These are phyloP conservation scores for Viola pubescens DNA, from an alignment of 441 rosid species.

Conservation along the genomic window DNA sequence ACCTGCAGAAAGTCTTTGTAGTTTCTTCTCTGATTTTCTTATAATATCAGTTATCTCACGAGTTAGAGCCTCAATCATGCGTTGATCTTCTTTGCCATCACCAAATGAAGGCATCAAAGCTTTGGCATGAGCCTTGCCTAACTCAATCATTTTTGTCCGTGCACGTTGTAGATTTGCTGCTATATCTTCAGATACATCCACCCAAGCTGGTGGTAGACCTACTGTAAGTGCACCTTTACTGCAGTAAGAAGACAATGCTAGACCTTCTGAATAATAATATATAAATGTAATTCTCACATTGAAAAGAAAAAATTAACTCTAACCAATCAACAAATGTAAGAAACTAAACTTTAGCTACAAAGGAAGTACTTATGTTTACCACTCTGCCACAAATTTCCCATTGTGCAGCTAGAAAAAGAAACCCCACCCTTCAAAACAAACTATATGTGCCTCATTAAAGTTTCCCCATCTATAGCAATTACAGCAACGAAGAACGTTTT, in stretches of 20 bases:
- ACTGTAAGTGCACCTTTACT: conserved; percentile 64
- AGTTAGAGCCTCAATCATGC: conserved; percentile 61
- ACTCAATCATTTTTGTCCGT: conserved; percentile 55
- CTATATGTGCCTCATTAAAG: too few species aligned
- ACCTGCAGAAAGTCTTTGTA: conserved; percentile 58
- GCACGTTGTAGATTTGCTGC: conserved; percentile 66
- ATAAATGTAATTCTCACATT: too few species aligned
- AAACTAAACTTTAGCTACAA: too few species aligned
- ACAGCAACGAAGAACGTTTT: too few species aligned
- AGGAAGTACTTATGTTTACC: too few species aligned
- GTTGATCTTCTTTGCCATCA: conserved; percentile 86
- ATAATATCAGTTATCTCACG: conserved; percentile 60
- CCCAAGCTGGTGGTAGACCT: conserved; percentile 90
- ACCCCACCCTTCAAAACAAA: too few species aligned
- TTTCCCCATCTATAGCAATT: too few species aligned
- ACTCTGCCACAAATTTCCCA: too few species aligned
- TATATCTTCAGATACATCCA: conserved; percentile 82
- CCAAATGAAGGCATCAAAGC: conserved; percentile 95
- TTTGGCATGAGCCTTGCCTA: conserved; percentile 80
- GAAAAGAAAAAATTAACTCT: too few species aligned
- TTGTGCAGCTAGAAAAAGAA: too few species aligned
- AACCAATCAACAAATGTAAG: too few species aligned
- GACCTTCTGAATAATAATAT: not conserved
- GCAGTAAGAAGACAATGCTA: conserved; percentile 21
- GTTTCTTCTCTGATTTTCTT: conserved; percentile 73